A percentile compares a stretch with the other conserved stretches of the same genome.
Evolutionary conservation across 352 stramenopile genomes (phyloP).

Genomic region (Lagenidium sp.): DNA sequence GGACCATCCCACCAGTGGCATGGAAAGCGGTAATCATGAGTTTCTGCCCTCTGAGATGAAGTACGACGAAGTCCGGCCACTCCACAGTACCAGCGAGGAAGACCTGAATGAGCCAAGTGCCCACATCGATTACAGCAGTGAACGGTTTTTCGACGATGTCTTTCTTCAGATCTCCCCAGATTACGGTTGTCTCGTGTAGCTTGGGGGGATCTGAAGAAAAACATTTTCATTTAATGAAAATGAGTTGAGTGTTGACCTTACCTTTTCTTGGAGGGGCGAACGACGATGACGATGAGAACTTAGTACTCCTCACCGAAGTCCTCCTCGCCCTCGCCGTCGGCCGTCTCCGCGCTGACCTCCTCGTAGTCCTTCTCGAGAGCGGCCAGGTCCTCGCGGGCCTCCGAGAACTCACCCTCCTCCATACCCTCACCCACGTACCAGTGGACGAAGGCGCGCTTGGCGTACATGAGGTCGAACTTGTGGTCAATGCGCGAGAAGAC

Average conservation of each 20-base stretch:
- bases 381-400: constrained; percentile 96
- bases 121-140: constrained; percentile 58
- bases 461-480: constrained; percentile 99
- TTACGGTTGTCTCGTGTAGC: constrained; percentile 64
- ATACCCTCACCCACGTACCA: constrained; percentile 98
- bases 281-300: constrained; percentile 1
- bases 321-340: constrained; percentile 90
- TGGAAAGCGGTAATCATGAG: constrained; percentile 19
- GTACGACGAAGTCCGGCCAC: constrained; percentile 40
- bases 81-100: constrained; percentile 20
- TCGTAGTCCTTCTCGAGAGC: constrained; percentile 99
- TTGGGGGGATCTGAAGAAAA: no score
- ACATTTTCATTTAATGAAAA: no score
- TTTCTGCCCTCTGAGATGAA: constrained; percentile 34
- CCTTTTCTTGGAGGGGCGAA: no score
- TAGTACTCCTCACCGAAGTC: constrained; percentile 88
- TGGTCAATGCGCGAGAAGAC: constrained; percentile 96
- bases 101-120: constrained; percentile 32
- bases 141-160: constrained; percentile 69
- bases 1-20: constrained; percentile 17
- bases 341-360: constrained; percentile 94
- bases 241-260: no score
- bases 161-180: constrained; percentile 72
- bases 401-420: constrained; percentile 98
- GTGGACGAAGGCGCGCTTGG: constrained; percentile 97